Percentiles rank a stretch among this genome's conserved stretches.
Conservation (phyloP, 192 early-diverging fungal genomes). For the Coemansia sp. region DNA sequence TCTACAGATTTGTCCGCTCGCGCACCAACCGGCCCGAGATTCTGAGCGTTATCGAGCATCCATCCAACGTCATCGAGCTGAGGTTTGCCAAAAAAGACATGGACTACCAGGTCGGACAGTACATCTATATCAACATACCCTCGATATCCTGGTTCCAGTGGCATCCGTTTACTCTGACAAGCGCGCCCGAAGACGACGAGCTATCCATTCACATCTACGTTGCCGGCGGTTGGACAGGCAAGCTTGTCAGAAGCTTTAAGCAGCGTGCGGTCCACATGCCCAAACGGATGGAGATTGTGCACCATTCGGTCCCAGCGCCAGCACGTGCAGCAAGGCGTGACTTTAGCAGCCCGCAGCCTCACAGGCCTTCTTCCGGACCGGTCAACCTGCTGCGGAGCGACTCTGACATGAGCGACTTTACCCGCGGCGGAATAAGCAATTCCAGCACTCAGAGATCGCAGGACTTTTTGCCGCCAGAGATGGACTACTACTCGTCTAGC, state of each 20-base stretch:
- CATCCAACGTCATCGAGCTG: constrained; percentile 78
- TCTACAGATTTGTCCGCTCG: constrained; percentile 67
- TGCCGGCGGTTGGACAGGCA: constrained; percentile 71
- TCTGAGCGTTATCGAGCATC: constrained; percentile 79
- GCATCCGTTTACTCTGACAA: constrained; percentile 86
- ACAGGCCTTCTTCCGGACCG: neutral
- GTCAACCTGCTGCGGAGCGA: neutral
- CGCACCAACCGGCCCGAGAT: constrained; percentile 63
- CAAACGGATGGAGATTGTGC: constrained; percentile 5
- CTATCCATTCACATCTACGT: constrained; percentile 75
- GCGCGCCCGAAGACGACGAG: constrained; percentile 75
- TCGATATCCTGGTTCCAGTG: constrained; percentile 70
- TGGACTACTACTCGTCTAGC: constrained; percentile 18
- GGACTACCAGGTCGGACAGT: constrained; percentile 69
- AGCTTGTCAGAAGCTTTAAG: constrained; percentile 47
- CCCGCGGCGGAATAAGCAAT: constrained; percentile 3
- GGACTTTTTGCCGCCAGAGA: constrained; percentile 26
- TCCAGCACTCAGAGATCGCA: constrained; percentile 1
- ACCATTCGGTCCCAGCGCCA: constrained; percentile 6
- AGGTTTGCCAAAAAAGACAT: constrained; percentile 67
- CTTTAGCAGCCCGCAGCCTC: neutral
- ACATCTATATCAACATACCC: constrained; percentile 71
- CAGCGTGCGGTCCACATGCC: constrained; percentile 13
- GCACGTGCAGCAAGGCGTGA: neutral
- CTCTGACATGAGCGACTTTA: constrained; percentile 6